Evolutionary conservation across 106 monocot genomes (phyloP).

Genomic region (Chionographis japonica): DNA sequence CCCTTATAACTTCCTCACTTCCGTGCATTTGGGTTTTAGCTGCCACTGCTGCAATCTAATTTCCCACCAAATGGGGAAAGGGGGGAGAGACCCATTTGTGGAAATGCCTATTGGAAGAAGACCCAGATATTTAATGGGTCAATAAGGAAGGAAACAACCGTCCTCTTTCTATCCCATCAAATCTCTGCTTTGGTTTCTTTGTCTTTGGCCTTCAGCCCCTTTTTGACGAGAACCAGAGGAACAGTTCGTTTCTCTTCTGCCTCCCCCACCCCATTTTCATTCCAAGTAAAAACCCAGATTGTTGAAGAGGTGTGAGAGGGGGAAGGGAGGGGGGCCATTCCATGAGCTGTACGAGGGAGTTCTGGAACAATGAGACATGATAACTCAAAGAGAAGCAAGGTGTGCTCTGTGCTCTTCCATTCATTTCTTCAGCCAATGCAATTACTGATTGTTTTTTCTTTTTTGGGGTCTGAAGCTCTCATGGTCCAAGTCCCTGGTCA

Average conservation of each 20-base stretch:
- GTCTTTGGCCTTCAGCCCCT: neutral
- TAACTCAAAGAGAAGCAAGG: slow-evolving; percentile 78
- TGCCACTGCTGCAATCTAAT: neutral
- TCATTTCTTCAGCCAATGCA: neutral
- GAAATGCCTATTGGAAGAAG: too few relatives aligned
- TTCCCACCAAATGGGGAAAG: too few relatives aligned
- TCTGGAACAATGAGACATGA: slow-evolving; percentile 74
- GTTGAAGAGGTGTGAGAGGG: neutral
- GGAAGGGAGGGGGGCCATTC: neutral
- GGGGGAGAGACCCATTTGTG: too few relatives aligned
- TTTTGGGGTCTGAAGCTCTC: slow-evolving; percentile 40
- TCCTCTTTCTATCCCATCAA: too few relatives aligned
- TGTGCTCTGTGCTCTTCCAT: slow-evolving; percentile 6
- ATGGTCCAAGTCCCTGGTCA: slow-evolving; percentile 70
- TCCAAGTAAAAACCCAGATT: neutral
- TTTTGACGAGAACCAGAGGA: too few relatives aligned
- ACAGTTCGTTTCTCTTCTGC: neutral
- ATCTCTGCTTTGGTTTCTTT: neutral
- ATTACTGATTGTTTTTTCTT: neutral
- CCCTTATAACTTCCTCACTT: neutral
- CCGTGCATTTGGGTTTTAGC: neutral
- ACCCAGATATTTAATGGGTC: too few relatives aligned
- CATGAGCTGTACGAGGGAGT: slow-evolving; percentile 12
- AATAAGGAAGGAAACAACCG: too few relatives aligned
- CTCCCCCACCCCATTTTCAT: neutral